A percentile compares a stretch with the other conserved stretches of the same genome.
Evolutionary conservation across 345 rosid species (phyloP).

Genomic region (Dovyalis caffra): DNA sequence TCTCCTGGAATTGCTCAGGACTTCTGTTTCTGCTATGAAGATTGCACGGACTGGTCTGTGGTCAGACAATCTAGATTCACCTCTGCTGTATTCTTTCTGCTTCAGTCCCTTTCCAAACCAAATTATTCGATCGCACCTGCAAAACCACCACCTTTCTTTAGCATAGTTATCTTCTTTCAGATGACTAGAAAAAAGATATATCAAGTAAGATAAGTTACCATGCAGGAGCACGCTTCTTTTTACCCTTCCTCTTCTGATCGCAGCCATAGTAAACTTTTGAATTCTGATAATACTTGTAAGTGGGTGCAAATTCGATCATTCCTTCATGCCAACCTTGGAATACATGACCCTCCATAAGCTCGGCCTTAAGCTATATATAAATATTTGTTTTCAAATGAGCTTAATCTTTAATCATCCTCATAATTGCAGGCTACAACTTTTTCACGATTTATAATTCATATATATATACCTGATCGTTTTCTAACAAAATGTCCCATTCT

Average conservation of each 20-base stretch:
- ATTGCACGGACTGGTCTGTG: constrained; percentile 37
- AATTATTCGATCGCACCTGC: constrained; percentile 42
- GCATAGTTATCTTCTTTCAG: not conserved
- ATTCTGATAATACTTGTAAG: constrained; percentile 71
- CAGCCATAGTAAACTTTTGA: constrained; percentile 72
- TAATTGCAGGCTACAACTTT: not conserved
- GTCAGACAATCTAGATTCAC: constrained; percentile 32
- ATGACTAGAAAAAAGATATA: not conserved
- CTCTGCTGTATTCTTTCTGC: constrained; percentile 28
- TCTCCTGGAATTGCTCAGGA: not conserved
- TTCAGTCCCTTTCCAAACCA: constrained; percentile 36
- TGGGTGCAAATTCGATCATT: constrained; percentile 75
- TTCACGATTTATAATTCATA: not conserved
- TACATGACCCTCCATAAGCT: constrained; percentile 71
- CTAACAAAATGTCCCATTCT: constrained; percentile 82
- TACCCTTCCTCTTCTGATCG: constrained; percentile 49
- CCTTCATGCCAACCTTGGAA: constrained; percentile 97
- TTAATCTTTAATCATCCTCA: not conserved
- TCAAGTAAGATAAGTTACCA: constrained; percentile 43
- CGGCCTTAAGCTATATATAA: constrained; percentile 68
- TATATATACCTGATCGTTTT: constrained; percentile 72
- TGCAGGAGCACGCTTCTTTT: constrained; percentile 80
- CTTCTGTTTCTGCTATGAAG: constrained; percentile 21
- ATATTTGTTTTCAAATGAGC: not conserved
- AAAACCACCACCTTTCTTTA: not conserved